Percentiles rank a stretch among this genome's conserved stretches.
Conservation (phyloP, 345 rosid species). For the Rhizophora mangle region DNA sequence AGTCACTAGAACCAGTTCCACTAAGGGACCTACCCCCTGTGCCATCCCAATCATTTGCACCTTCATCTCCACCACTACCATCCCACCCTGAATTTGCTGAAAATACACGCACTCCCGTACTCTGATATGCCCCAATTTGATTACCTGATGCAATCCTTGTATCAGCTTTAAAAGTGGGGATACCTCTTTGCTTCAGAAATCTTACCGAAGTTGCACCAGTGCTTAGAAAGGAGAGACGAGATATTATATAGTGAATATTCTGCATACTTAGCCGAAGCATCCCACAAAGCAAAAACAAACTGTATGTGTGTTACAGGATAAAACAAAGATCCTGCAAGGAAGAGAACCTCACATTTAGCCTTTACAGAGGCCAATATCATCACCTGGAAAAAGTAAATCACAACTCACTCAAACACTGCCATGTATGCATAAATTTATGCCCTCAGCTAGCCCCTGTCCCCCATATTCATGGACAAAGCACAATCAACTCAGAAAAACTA, state of each 20-base stretch:
- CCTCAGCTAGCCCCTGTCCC: too few species aligned
- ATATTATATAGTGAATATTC: conserved; percentile 37
- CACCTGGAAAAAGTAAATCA: too few species aligned
- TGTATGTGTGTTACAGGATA: not conserved
- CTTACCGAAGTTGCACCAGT: conserved; percentile 24
- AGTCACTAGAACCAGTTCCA: conserved; percentile 37
- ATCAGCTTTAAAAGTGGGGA: not conserved
- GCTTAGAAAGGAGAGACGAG: conserved; percentile 41
- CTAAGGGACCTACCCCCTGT: conserved; percentile 38
- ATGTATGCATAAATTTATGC: too few species aligned
- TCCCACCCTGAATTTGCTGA: conserved; percentile 38
- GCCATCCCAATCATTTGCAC: conserved; percentile 36
- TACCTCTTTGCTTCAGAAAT: conserved; percentile 23
- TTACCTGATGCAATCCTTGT: conserved; percentile 19
- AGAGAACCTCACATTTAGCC: not conserved
- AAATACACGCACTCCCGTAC: conserved; percentile 28
- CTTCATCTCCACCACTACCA: conserved; percentile 30
- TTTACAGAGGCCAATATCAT: too few species aligned
- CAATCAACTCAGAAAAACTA: too few species aligned
- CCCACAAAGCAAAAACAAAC: not conserved
- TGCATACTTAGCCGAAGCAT: conserved; percentile 26
- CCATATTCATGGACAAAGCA: too few species aligned
- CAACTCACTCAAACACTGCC: too few species aligned
- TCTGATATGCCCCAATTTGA: conserved; percentile 15
- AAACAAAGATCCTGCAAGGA: conserved; percentile 5